Conservation (phyloP, 1,284 basidiomycete species). For the Agroathelia rolfsii region DNA sequence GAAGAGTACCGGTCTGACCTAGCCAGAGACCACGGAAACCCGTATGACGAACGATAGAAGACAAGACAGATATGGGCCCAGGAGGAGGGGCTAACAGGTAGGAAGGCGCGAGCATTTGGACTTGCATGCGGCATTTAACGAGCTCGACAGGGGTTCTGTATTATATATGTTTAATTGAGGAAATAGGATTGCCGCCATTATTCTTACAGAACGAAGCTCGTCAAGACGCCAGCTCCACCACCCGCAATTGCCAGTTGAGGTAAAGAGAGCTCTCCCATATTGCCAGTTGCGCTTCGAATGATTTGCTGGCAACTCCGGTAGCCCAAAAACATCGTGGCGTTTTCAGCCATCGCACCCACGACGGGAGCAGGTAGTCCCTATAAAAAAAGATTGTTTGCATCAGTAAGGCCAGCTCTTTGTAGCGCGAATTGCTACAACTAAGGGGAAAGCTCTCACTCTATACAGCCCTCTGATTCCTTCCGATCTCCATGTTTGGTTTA, state of each 20-base stretch:
- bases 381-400: conserved; percentile 3
- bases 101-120: conserved; percentile 66
- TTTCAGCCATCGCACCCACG: conserved; percentile 88
- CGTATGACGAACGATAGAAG: conserved; percentile 51
- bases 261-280: conserved; percentile 51
- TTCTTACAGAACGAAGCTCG: conserved; percentile 87
- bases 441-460: conserved; percentile 43
- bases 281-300: conserved; percentile 35
- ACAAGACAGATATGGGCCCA: conserved; percentile 66
- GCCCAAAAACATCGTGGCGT: conserved; percentile 81
- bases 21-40: conserved; percentile 89
- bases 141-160: conserved; percentile 88
- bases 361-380: conserved; percentile 91
- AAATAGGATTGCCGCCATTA: conserved; percentile 24
- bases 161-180: conserved; percentile 1
- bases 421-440: not conserved
- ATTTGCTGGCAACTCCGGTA: conserved; percentile 79
- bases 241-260: conserved; percentile 73
- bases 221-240: conserved; percentile 75
- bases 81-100: conserved; percentile 22
- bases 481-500: conserved; percentile 67
- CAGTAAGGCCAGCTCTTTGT: not conserved
- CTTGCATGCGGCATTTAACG: conserved; percentile 98
- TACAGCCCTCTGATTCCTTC: conserved; percentile 84
- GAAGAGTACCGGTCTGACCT: conserved; percentile 89